A percentile compares a stretch with the other conserved stretches of the same genome.
These are phyloP conservation scores for Styphnolobium japonicum DNA, from an alignment of 306 rosid genomes.

Conservation along the genomic window DNA sequence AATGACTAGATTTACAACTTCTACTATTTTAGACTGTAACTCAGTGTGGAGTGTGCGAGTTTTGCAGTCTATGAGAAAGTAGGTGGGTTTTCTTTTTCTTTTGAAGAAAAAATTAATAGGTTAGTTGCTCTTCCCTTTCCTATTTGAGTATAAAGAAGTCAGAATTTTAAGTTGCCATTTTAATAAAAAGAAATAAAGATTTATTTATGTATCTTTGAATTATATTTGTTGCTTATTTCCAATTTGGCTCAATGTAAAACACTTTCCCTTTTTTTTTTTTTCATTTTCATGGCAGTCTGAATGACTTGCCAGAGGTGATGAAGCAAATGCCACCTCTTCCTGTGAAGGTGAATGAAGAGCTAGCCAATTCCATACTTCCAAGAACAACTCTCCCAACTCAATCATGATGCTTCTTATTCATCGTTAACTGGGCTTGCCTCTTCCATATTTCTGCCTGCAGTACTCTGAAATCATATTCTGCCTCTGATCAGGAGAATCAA, in stretches of 20 bases:
- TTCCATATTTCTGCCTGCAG: conserved; percentile 24
- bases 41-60: too few relatives aligned
- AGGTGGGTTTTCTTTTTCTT: too few relatives aligned
- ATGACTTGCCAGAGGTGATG: conserved; percentile 82
- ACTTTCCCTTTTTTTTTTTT: neutral
- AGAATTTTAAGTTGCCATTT: neutral
- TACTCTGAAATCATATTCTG: conserved; percentile 13
- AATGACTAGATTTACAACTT: too few relatives aligned
- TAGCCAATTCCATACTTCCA: conserved; percentile 76
- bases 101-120: too few relatives aligned
- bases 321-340: conserved; percentile 98
- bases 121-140: neutral
- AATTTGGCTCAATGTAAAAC: neutral
- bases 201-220: neutral
- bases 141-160: neutral
- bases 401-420: conserved; percentile 41
- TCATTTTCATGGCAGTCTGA: conserved; percentile 43
- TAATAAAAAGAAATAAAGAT: neutral
- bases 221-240: neutral
- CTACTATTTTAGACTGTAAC: too few relatives aligned
- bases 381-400: conserved; percentile 54
- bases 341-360: conserved; percentile 83
- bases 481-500: conserved; percentile 26
- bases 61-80: too few relatives aligned
- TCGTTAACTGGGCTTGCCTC: conserved; percentile 21